Evolutionary conservation across 768 basidiomycete genomes (phyloP).

Genomic region (Boletus huronensis): DNA sequence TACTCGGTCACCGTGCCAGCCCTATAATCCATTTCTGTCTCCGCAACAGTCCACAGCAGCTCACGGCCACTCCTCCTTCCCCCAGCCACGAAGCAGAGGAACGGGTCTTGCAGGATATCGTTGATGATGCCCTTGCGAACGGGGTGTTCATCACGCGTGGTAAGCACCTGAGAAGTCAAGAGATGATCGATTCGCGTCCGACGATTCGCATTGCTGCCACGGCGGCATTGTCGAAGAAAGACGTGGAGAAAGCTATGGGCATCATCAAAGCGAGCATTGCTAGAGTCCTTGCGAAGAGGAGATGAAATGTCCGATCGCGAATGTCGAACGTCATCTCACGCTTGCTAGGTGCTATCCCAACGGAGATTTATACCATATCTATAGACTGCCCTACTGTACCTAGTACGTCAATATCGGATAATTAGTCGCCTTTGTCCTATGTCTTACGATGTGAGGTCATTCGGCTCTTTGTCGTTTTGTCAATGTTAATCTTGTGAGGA

Average conservation of each 20-base stretch:
- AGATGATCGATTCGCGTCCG: conserved; percentile 75
- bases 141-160: conserved; percentile 86
- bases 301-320: conserved; percentile 27
- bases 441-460: neutral
- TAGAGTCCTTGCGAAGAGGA: conserved; percentile 67
- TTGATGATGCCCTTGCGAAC: conserved; percentile 78
- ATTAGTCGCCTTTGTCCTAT: conserved; percentile 2
- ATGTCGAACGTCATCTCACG: neutral
- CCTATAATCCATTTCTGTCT: conserved; percentile 86
- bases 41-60: conserved; percentile 32
- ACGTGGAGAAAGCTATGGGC: conserved; percentile 82
- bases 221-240: conserved; percentile 80
- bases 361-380: conserved; percentile 31
- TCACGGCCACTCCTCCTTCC: conserved; percentile 20
- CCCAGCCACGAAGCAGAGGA: conserved; percentile 71
- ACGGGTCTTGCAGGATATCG: conserved; percentile 80
- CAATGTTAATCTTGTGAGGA: neutral
- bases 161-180: conserved; percentile 79
- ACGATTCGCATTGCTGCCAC: conserved; percentile 83
- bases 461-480: neutral
- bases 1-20: conserved; percentile 83
- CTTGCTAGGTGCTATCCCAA: neutral
- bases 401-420: conserved; percentile 4
- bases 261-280: conserved; percentile 70
- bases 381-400: conserved; percentile 22